Conservation (phyloP, 176 grass and related monocot species). For the Poa pratensis region DNA sequence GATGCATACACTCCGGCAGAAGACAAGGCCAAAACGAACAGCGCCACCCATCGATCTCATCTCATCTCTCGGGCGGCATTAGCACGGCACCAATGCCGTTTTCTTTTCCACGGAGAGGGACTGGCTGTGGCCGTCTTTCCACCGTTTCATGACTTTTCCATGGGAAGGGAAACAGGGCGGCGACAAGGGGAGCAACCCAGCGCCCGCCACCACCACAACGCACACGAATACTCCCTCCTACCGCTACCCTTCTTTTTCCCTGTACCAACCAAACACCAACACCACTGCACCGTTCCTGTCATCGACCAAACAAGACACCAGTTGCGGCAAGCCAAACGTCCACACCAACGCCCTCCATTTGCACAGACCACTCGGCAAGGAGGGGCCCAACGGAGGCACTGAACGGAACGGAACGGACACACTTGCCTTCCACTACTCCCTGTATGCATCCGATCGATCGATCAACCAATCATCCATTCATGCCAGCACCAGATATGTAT, state of each 20-base stretch:
- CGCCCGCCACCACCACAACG: not conserved
- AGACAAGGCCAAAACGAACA: not conserved
- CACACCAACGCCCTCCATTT: not conserved
- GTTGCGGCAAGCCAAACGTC: not conserved
- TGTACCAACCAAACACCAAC: not conserved
- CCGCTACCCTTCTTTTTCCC: not conserved
- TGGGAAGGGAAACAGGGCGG: constrained; percentile 16
- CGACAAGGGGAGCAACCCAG: constrained; percentile 3
- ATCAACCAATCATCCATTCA: constrained; percentile 33
- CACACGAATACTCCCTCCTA: not conserved
- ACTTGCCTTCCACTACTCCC: constrained; percentile 2
- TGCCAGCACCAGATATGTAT: not conserved
- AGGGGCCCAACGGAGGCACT: not conserved
- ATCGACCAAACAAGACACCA: not conserved
- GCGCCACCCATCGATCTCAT: not conserved
- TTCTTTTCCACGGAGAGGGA: constrained; percentile 11
- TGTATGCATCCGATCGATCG: not conserved
- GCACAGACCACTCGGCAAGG: not conserved
- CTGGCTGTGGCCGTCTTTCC: not conserved
- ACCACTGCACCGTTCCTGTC: not conserved
- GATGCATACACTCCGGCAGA: not conserved
- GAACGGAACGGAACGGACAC: not conserved
- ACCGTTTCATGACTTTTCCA: not conserved
- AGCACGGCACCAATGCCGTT: not conserved
- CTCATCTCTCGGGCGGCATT: not conserved